Percentiles rank a stretch among this genome's conserved stretches.
Evolutionary conservation across 805 yeast species (phyloP).

Genomic region (Sungouiella blattae): DNA sequence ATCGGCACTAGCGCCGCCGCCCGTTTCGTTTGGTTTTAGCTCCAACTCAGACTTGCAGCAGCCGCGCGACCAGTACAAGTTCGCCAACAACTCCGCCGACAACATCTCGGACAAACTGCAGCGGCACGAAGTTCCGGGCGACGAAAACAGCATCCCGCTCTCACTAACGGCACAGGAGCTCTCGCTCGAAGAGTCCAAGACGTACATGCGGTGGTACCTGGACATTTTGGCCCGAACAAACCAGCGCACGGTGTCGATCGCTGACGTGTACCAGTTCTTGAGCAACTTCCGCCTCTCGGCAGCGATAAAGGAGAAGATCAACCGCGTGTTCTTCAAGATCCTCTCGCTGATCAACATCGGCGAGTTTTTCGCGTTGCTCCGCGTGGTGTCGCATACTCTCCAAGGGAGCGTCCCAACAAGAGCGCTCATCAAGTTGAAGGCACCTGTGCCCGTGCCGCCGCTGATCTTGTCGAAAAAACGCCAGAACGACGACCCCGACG

Average conservation of each 20-base stretch:
- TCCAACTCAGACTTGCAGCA: slow-evolving; percentile 2
- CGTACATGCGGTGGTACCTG: slow-evolving; percentile 92
- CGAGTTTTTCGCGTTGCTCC: slow-evolving; percentile 81
- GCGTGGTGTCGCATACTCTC: slow-evolving; percentile 74
- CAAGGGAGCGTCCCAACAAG: slow-evolving; percentile 53
- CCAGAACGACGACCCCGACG: slow-evolving; percentile 41
- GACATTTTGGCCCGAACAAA: slow-evolving; percentile 73
- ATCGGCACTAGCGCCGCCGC: slow-evolving; percentile 10
- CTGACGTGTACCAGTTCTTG: slow-evolving; percentile 77
- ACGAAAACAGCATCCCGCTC: slow-evolving; percentile 51
- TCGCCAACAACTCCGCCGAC: slow-evolving; percentile 15
- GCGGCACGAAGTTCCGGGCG: slow-evolving; percentile 12
- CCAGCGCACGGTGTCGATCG: slow-evolving; percentile 60
- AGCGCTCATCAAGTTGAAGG: slow-evolving; percentile 46
- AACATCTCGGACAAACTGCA: slow-evolving; percentile 4
- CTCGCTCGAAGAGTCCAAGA: slow-evolving; percentile 71
- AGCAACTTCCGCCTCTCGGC: slow-evolving; percentile 68
- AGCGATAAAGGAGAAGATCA: slow-evolving; percentile 47
- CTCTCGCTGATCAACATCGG: slow-evolving; percentile 71
- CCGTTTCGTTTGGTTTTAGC: slow-evolving; percentile 10
- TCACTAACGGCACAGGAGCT: slow-evolving; percentile 66
- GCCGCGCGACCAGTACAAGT: slow-evolving; percentile 3
- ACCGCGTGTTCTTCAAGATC: slow-evolving; percentile 48
- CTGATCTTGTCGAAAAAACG: slow-evolving; percentile 68
- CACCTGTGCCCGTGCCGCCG: slow-evolving; percentile 75